Base-by-base conservation (phyloP, 768 basidiomycete genomes). In the Ramaria sp. region DNA sequence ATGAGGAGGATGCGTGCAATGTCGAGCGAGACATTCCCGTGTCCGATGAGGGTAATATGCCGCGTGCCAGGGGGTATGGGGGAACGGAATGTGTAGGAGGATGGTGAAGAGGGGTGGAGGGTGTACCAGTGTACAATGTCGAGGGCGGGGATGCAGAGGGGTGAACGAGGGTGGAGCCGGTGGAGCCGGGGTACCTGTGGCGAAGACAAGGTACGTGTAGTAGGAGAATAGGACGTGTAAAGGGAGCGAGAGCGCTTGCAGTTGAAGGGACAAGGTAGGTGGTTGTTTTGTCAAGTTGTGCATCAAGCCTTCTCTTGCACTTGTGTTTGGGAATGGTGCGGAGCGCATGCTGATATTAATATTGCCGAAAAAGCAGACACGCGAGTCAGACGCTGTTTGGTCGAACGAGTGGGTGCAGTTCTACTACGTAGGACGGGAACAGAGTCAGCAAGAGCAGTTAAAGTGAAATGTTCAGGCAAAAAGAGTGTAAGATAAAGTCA, bases 381-480 rank as follows among this genome's bases (percentile, higher is more conserved):
- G 80, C 0, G 79, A 71, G 63, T 98, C 93, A n/a, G 67, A 58
- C 0, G 91, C 88, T 1, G 83, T 77, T 25, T 75, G 71, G 63
- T 95, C 90, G 61, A 99, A 98, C 72, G 95, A 97, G 70, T 95
- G 81, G 22, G 86, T 91, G 69, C 93, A 96, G 67, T 98, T 98
- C 94, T 97, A 58, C 47, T 44, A 20, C 5, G 38, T 41, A 20
- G 39, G 39, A 16, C 39, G 39, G 39, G 20, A 8, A 22, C 18
- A 6, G n/a, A n/a, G n/a, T n/a, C n/a, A n/a, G n/a, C n/a, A n/a
- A n/a, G n/a, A n/a, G n/a, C n/a, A n/a, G n/a, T n/a, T n/a, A n/a
- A n/a, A n/a, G n/a, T n/a, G 24, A 22, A 25, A 25, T 45, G 8
- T 5, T 42, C 5, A 15, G 24, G 18, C 8, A 43, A n/a, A 34